Conservation (phyloP, 345 rosid species). For the Salix brachista region DNA sequence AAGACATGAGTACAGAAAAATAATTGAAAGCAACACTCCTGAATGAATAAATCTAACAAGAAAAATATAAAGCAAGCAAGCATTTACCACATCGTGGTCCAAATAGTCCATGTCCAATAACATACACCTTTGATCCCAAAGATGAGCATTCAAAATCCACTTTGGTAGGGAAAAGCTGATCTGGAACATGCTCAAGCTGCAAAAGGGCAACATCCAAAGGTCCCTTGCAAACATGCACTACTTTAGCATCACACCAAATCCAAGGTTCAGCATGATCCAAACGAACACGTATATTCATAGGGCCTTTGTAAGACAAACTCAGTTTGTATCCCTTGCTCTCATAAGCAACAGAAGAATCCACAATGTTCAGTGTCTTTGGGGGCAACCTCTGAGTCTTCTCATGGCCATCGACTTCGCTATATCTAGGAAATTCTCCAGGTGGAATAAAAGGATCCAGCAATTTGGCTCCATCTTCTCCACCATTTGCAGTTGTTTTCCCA, state of each 20-base stretch:
- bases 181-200: conserved; percentile 58
- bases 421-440: conserved; percentile 29
- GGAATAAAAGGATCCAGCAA: conserved; percentile 13
- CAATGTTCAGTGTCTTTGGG: conserved; percentile 14
- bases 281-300: conserved; percentile 58
- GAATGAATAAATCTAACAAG: not conserved
- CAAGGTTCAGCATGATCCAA: conserved; percentile 60
- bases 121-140: conserved; percentile 66
- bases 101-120: conserved; percentile 82
- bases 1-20: not conserved
- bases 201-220: conserved; percentile 82
- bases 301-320: conserved; percentile 33
- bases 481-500: conserved; percentile 55
- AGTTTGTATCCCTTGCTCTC: conserved; percentile 29
- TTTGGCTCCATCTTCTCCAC: conserved; percentile 27
- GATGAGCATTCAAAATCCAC: conserved; percentile 48
- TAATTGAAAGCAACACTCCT: not conserved
- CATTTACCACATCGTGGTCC: conserved; percentile 82
- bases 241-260: conserved; percentile 77
- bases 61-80: conserved; percentile 16
- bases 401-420: conserved; percentile 24
- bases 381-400: conserved; percentile 22
- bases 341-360: conserved; percentile 25
- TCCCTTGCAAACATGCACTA: conserved; percentile 67
- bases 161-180: conserved; percentile 49